phyloP scores from a whole-genome alignment of 495 filamentous ascomycete genomes.

The Aspergillus coremiiformis region DNA sequence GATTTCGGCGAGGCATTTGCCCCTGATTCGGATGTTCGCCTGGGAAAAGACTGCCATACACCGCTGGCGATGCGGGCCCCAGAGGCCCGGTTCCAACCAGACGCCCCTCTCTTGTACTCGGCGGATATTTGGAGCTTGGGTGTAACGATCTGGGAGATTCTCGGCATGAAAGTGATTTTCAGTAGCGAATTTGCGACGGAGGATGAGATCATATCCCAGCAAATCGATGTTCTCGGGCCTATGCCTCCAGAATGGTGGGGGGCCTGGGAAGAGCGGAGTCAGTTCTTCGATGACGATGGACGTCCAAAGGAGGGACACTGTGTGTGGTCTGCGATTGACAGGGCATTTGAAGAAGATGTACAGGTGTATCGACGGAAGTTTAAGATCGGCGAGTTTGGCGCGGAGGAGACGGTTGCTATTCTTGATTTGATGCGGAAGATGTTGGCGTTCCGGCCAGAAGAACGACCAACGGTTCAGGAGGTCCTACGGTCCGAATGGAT shows the following conservation, averaged over 20 bases:
- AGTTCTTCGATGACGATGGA: slow-evolving; percentile 21
- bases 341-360: slow-evolving; percentile 21
- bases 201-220: slow-evolving; percentile 22
- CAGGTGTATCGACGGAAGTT: slow-evolving; percentile 18
- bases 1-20: slow-evolving; percentile 27
- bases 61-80: slow-evolving; percentile 21
- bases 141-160: slow-evolving; percentile 26
- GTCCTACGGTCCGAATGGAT: no score
- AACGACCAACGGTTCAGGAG: no score
- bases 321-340: slow-evolving; percentile 17
- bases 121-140: slow-evolving; percentile 29
- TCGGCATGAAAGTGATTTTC: slow-evolving; percentile 25
- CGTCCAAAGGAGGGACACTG: slow-evolving; percentile 13
- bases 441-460: no score
- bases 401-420: slow-evolving; percentile 18
- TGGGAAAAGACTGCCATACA: slow-evolving; percentile 24
- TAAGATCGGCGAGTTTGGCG: slow-evolving; percentile 3
- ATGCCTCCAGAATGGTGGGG: slow-evolving; percentile 24
- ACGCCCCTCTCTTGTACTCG: slow-evolving; percentile 20
- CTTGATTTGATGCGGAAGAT: slow-evolving; percentile 22
- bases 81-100: slow-evolving; percentile 25
- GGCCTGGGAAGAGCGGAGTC: slow-evolving; percentile 16
- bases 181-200: slow-evolving; percentile 16
- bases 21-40: slow-evolving; percentile 12
- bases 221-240: slow-evolving; percentile 24